A percentile compares a stretch with the other conserved stretches of the same genome.
phyloP scores from a whole-genome alignment of 1,139 yeast genomes.

The Dujonia santamariae region DNA sequence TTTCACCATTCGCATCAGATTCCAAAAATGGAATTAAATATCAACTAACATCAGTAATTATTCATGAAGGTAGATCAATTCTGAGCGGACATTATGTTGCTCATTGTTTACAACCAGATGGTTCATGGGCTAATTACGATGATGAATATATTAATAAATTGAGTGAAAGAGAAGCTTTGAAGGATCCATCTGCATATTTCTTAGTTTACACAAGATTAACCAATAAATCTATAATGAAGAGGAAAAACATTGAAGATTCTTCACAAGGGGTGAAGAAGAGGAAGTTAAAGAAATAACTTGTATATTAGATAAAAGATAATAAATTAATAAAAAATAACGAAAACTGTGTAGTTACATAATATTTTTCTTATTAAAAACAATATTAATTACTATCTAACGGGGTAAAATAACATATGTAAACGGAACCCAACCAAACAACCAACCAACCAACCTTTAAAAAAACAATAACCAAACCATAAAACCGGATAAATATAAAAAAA shows the following conservation, averaged over 20 bases:
- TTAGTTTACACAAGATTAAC: slow-evolving; percentile 77
- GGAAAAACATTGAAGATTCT: slow-evolving; percentile 9
- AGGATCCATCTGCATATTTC: slow-evolving; percentile 87
- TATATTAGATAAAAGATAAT: slow-evolving; percentile 1
- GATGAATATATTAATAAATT: slow-evolving; percentile 83
- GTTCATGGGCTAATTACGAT: slow-evolving; percentile 89
- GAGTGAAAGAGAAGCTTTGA: slow-evolving; percentile 68
- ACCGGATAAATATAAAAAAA: neutral
- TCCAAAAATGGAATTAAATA: slow-evolving; percentile 54
- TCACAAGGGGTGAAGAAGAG: slow-evolving; percentile 9
- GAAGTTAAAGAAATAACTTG: slow-evolving; percentile 12
- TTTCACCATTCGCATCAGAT: slow-evolving; percentile 57
- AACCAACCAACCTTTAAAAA: slow-evolving; percentile 1
- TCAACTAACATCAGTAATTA: slow-evolving; percentile 79
- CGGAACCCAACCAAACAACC: neutral
- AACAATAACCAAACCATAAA: slow-evolving; percentile 1
- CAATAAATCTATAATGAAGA: slow-evolving; percentile 29
- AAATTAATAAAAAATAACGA: neutral
- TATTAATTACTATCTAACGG: too few species aligned
- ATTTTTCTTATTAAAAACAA: too few species aligned
- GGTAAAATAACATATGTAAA: neutral
- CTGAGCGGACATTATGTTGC: slow-evolving; percentile 93
- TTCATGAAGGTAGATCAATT: slow-evolving; percentile 91
- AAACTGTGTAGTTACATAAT: too few species aligned
- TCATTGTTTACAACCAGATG: slow-evolving; percentile 88